Conservation (phyloP, 2,329 filamentous ascomycete species). For the Aquanectria penicillioides region DNA sequence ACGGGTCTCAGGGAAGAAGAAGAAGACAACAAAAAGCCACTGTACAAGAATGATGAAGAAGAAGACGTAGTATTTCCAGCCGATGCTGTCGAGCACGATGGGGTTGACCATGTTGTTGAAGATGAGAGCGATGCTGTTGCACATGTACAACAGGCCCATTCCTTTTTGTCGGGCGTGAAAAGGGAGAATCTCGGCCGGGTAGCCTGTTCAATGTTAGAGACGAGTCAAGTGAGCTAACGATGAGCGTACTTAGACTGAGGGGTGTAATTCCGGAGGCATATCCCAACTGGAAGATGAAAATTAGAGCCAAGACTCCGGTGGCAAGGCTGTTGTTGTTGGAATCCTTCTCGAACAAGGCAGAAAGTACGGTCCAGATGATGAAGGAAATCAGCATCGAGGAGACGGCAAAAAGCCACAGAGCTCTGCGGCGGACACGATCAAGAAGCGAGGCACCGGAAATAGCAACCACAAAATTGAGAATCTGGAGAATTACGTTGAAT, state of each 20-base stretch:
- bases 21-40: slow-evolving; percentile 46
- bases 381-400: slow-evolving; percentile 44
- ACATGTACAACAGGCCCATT: not conserved
- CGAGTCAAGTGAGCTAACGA: slow-evolving; percentile 6
- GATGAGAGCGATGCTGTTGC: slow-evolving; percentile 21
- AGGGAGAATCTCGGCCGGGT: slow-evolving; percentile 36
- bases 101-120: slow-evolving; percentile 51
- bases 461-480: slow-evolving; percentile 47
- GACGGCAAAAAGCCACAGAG: slow-evolving; percentile 49
- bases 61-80: slow-evolving; percentile 52
- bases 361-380: slow-evolving; percentile 42
- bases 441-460: slow-evolving; percentile 49
- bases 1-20: slow-evolving; percentile 45
- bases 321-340: not conserved
- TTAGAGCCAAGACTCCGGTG: not conserved
- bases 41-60: slow-evolving; percentile 45
- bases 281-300: not conserved
- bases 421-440: slow-evolving; percentile 50
- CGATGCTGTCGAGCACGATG: slow-evolving; percentile 46
- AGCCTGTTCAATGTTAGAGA: slow-evolving; percentile 29
- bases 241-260: slow-evolving; percentile 26
- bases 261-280: not conserved
- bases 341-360: not conserved
- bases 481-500: slow-evolving; percentile 41
- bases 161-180: slow-evolving; percentile 10